Evolutionary conservation across 1,284 basidiomycete genomes (phyloP), one percentile per base, ranked within the genome.

Genomic region (Fomitopsis schrenkii): DNA sequence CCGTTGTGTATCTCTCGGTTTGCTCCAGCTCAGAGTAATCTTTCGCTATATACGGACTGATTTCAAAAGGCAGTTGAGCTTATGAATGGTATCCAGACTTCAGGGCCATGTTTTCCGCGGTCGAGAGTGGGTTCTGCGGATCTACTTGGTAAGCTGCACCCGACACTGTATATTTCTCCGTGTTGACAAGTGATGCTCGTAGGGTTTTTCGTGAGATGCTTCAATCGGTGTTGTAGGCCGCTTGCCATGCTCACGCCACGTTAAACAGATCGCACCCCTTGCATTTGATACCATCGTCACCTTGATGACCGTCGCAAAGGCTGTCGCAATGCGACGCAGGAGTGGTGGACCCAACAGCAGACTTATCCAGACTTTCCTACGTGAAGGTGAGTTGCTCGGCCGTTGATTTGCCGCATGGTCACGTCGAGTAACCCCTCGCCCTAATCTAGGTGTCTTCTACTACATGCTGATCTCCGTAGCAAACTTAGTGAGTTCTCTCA

Each of bases 391-490:
- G 71, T 70, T n/a, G 44, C 19, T 14, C 28, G 26, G 35, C 14
- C 30, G 36, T 22, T 55, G 35, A 45, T 53, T n/a, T 56, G 12
- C 38, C 61, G 41, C 7, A 42, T 44, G 17, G 19, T 35, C 3
- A 30, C 33, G 7, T 15, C 3, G 6, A 14, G 42, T 30, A 26
- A 17, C 17, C 22, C 14, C 3, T 15, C 15, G 6, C 26, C 22
- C 15, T 33, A 33, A 6, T 15, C 2, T 63, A 90, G 87, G 90
- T 63, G 83, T 92, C 62, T 92, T 91, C 71, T 92, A 92, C 70
- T 92, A 91, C 70, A 81, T 92, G 62, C 73, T 92, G 65, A 92
- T 92, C 69, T 91, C 90, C 15, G 83, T 91, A 59, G 90, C 90
- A 57, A 92, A 92, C 75, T 75, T 92, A 69, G 80, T 82, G 59